Evolutionary conservation across 2,329 filamentous ascomycete species (phyloP).

Genomic region (Arthrocladium fulminans): DNA sequence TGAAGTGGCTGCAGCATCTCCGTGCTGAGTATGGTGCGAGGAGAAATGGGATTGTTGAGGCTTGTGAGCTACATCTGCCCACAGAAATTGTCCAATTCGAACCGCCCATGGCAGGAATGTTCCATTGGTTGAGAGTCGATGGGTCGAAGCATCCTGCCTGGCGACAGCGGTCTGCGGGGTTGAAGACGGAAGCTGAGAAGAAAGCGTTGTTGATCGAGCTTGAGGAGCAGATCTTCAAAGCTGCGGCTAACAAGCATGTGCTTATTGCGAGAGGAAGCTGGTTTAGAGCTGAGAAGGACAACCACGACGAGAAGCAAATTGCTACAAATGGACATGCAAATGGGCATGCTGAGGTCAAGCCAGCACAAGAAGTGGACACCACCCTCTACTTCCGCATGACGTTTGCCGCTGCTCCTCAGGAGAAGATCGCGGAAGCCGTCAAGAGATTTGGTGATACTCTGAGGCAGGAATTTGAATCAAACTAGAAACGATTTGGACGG

Average conservation of each 20-base stretch:
- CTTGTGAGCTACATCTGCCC: slow-evolving; percentile 72
- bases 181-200: slow-evolving; percentile 25
- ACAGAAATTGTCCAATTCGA: slow-evolving; percentile 67
- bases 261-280: slow-evolving; percentile 78
- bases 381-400: slow-evolving; percentile 84
- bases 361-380: slow-evolving; percentile 24
- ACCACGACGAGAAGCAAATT: slow-evolving; percentile 31
- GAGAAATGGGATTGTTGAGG: slow-evolving; percentile 65
- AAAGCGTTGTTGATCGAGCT: slow-evolving; percentile 39
- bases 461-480: slow-evolving; percentile 31
- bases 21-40: slow-evolving; percentile 72
- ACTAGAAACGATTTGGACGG: too few species aligned
- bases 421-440: slow-evolving; percentile 64
- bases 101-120: slow-evolving; percentile 83
- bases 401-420: slow-evolving; percentile 68
- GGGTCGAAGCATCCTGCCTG: slow-evolving; percentile 36
- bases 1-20: slow-evolving; percentile 79
- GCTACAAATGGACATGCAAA: not conserved
- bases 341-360: slow-evolving; percentile 23
- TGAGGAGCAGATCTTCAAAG: slow-evolving; percentile 79
- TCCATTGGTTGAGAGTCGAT: slow-evolving; percentile 49
- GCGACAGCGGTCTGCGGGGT: not conserved
- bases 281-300: slow-evolving; percentile 70
- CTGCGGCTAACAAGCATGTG: slow-evolving; percentile 65
- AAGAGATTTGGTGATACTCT: slow-evolving; percentile 67